phyloP scores from a whole-genome alignment of 768 basidiomycete genomes.

The Suillus fuscotomentosus region DNA sequence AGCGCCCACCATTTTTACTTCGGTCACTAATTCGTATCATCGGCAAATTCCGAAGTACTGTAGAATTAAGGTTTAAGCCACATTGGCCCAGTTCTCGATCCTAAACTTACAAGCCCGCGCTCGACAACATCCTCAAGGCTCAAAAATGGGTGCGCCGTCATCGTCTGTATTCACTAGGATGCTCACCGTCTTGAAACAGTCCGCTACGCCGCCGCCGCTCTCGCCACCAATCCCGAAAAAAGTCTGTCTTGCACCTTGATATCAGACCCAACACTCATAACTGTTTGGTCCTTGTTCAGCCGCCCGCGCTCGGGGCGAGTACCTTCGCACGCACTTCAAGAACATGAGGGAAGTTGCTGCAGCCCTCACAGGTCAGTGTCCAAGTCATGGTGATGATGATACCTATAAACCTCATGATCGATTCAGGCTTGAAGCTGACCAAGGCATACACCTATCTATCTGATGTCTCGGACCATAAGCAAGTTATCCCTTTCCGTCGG shows the following conservation, averaged over 20 bases:
- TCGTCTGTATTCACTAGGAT: slow-evolving; percentile 13
- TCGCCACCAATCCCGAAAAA: slow-evolving; percentile 93
- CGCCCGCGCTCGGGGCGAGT: slow-evolving; percentile 91
- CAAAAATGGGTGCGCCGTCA: slow-evolving; percentile 54
- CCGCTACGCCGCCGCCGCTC: slow-evolving; percentile 89
- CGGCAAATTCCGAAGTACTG: slow-evolving; percentile 30
- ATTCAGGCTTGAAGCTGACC: slow-evolving; percentile 80
- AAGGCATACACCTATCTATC: slow-evolving; percentile 95
- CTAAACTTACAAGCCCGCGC: slow-evolving; percentile 47
- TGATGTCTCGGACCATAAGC: slow-evolving; percentile 96
- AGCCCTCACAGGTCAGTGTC: slow-evolving; percentile 76
- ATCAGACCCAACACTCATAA: slow-evolving; percentile 9
- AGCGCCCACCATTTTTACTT: slow-evolving; percentile 10
- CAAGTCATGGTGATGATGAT: background rate
- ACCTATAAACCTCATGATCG: background rate
- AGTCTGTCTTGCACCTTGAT: slow-evolving; percentile 48
- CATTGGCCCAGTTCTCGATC: slow-evolving; percentile 45
- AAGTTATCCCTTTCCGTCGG: slow-evolving; percentile 93
- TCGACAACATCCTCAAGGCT: slow-evolving; percentile 45
- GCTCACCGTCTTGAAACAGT: slow-evolving; percentile 47
- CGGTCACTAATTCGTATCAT: too few relatives aligned
- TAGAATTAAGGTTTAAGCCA: slow-evolving; percentile 32
- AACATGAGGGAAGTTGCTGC: slow-evolving; percentile 99
- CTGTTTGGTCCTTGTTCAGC: slow-evolving; percentile 44
- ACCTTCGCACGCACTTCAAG: slow-evolving; percentile 99